phyloP scores from a whole-genome alignment of 768 basidiomycete genomes.

The Suillus discolor region DNA sequence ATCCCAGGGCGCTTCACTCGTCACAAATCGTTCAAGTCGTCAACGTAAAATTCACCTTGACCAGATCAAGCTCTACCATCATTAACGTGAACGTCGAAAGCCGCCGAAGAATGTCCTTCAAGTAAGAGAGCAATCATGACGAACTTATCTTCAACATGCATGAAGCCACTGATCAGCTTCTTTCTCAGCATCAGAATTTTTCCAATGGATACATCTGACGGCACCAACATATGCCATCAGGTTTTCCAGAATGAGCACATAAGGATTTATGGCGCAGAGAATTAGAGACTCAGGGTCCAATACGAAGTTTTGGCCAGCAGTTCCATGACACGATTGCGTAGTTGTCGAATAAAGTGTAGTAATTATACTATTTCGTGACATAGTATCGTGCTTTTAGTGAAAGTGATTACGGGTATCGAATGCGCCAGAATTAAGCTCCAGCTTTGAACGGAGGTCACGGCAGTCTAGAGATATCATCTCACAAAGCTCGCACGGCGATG shows the following conservation, averaged over 20 bases:
- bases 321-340: not conserved
- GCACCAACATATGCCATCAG: not conserved
- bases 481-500: conserved; percentile 56
- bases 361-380: conserved; percentile 5
- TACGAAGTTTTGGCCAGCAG: not conserved
- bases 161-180: not conserved
- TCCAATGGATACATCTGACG: not conserved
- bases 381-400: conserved; percentile 9
- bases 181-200: not conserved
- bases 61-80: not conserved
- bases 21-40: not conserved
- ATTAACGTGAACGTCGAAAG: conserved; percentile 2
- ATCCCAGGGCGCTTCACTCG: not conserved
- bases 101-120: not conserved
- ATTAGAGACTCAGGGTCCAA: not conserved
- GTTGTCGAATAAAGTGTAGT: not conserved
- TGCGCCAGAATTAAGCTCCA: conserved; percentile 1
- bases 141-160: not conserved
- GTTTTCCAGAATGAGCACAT: not conserved
- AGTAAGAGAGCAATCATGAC: not conserved
- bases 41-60: conserved; percentile 1
- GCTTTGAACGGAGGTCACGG: not conserved
- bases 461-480: conserved; percentile 14
- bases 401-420: conserved; percentile 22
- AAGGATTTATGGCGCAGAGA: not conserved